Base-by-base conservation (phyloP, 2,329 filamentous ascomycete genomes). In the Blastomyces silverae region DNA sequence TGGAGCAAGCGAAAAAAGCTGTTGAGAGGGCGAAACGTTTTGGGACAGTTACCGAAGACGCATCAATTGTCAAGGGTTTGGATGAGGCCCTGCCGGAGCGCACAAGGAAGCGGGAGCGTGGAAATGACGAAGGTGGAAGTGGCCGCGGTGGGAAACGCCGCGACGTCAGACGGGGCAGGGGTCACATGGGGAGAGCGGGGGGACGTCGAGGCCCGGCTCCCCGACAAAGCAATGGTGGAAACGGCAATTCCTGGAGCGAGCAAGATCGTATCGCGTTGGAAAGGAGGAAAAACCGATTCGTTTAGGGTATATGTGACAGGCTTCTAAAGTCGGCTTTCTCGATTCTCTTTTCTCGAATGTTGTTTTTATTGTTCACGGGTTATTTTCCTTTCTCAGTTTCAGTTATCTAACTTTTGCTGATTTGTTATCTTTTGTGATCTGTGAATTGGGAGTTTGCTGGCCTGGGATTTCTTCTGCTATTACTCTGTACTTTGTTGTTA, bases 261-360 rank as follows among this genome's bases (percentile, higher is more conserved):
- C 76, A 79, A 68, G 80, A 82, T 69, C 68, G 68, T 61, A 64
- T 70, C 62, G 79, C 79, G 5, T 72, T 80, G 68, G 80, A 82
- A 66, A 79, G 78, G 64, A 76, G 80, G 69, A 81, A 79, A 74
- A 79, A 79, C 73, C 76, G 79, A 62, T 82, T 82, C 69, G 74
- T 15, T 48, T 50, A 50, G 15, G 28, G 22, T 46, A 7, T 48
- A 13, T 13, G 17, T 7, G 3, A 11, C 11, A 8, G 20, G 3
- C 28, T 50, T 44, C 59, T 48, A 11, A 39, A 39, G 11, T 34
- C 20, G 59, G 2, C 7, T 50, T 66, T 62, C 48, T 20, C 10
- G 20, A 37, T 34, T 37, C 31, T 63, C 37, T 17, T 62, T 67
- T 31, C 28, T 65, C 37, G 3, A 31, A 39, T 37, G 28, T 64